These are phyloP conservation scores for Ceratobasidium sp. DNA, from an alignment of 1,284 basidiomycete species.

Conservation along the genomic window DNA sequence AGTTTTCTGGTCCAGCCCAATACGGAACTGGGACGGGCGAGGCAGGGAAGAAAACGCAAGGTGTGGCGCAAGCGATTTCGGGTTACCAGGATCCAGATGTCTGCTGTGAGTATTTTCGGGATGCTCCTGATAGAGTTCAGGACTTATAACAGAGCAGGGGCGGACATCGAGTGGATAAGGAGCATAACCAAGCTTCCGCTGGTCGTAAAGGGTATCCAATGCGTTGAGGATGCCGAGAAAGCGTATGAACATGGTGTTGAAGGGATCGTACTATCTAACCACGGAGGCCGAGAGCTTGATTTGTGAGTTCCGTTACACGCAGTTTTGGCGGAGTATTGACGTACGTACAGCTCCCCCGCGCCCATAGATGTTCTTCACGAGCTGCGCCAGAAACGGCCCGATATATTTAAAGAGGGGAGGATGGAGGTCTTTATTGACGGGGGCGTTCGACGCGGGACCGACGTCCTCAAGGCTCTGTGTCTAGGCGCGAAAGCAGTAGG, in stretches of 20 bases:
- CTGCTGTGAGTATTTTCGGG: conserved; percentile 44
- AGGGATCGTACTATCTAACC: conserved; percentile 53
- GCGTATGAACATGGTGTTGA: conserved; percentile 51
- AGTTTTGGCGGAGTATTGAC: not conserved
- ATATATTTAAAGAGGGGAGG: conserved; percentile 48
- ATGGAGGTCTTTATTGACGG: conserved; percentile 53
- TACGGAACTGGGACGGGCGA: conserved; percentile 49
- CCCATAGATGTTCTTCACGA: conserved; percentile 53
- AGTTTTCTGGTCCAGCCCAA: conserved; percentile 37
- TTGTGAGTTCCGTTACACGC: conserved; percentile 40
- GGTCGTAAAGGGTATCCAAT: conserved; percentile 39
- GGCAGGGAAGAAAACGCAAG: conserved; percentile 45
- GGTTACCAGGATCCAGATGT: conserved; percentile 55
- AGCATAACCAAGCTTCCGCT: conserved; percentile 39
- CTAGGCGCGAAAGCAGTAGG: conserved; percentile 55
- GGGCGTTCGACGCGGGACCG: conserved; percentile 54
- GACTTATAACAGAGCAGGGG: conserved; percentile 33
- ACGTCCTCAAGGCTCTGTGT: conserved; percentile 56
- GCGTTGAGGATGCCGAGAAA: conserved; percentile 48
- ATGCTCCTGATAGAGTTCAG: conserved; percentile 31
- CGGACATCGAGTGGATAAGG: conserved; percentile 41
- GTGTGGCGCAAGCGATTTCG: conserved; percentile 54
- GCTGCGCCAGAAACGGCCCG: conserved; percentile 50
- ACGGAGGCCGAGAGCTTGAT: conserved; percentile 48
- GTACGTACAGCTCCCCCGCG: conserved; percentile 48